Base-by-base conservation (phyloP, 768 basidiomycete genomes). In the Scleroderma citrinum region DNA sequence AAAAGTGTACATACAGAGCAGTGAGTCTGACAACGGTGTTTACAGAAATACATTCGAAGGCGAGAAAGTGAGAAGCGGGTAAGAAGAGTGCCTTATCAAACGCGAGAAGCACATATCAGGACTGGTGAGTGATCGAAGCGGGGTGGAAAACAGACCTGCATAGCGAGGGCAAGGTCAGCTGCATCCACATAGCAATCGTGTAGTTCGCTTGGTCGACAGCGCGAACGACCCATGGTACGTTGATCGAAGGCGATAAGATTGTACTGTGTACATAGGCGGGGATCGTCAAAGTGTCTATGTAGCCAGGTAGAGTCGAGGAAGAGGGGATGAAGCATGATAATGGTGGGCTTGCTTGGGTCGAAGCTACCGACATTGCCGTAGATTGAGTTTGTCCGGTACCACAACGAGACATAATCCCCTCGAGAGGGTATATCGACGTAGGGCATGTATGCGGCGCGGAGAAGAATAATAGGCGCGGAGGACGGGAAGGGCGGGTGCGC, bases 111-210 rank as follows among this genome's bases (percentile, higher is more conserved):
- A 26, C 38, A 30, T 34, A 35, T 26, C 41, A 20, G 44, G 34
- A 40, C 35, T 31, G 31, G 26, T 36, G 14, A 4, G 44, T 5
- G 19, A 23, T 17, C 12, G 13, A 42, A 24, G 20, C 16, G 38
- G 21, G 2, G 49, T 40, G n/a, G 36, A 49, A 20, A 44, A 70
- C 78, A 38, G 52, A 82, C 85, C 65, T 80, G 77, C 55, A 77
- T 76, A 45, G 78, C 81, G 14, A 77, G 72, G 3, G 84, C 87
- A 32, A 90, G 58, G 69, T 90, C 87, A 31, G 86, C 88, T 2
- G 87, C 85, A 36, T 86, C 80, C 7, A 88, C 85, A 80, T 85
- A 91, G 50, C 74, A 77, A 65, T 91, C 87, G 58, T 83, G 81
- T 40, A 71, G 68, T 7, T 75, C 77, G 43, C 67, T 79, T 3